Base-by-base conservation (phyloP, 192 early-diverging fungal species). In the Rhizophlyctis rosea region DNA sequence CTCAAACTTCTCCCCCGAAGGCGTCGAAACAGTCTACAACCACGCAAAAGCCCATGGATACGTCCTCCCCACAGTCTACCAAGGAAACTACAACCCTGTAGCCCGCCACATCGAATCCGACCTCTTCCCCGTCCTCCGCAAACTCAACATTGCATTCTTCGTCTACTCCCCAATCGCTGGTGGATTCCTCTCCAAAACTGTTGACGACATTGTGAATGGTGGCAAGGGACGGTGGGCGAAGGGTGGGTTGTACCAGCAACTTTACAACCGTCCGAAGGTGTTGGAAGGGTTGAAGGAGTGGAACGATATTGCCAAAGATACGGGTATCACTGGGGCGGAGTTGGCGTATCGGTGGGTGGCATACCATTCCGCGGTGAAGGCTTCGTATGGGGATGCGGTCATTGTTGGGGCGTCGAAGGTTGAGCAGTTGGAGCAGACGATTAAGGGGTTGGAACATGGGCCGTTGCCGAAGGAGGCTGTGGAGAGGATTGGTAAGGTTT, bases 51-150 rank as follows among this genome's bases (percentile, higher is more conserved):
- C 63, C 23, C 9, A 67, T 34, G 32, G 32, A 14, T 67, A 34
- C 27, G 59, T 67, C 49, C 35, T 65, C 24, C 65, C 65, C 4
- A n/a, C 65, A 5, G 59, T 67, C 23, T 67, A 67, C 29, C 65
- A 67, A 50, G 65, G 65, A 24, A 67, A 51, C 50, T 67, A 67
- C 65, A 21, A 4, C 11, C 36, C 65, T 4, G 3, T 67, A 25
- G 29, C 56, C 7, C 56, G 65, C 11, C 29, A 18, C 30, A 18
- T 4, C 7, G 65, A 67, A 35, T 48, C 3, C 0, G 56, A 61
- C n/a, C 50, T 67, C 44, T 50, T 67, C 59, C 65, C 65, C 0
- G 50, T 28, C 13, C 56, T 61, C n/a, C 31, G 65, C 16, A 62
- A 67, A 50, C 54, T 51, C 48, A 56, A 56, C 5, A 67, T 67